Percentiles rank a stretch among this genome's conserved stretches.
Conservation (phyloP, 805 yeast genomes). For the Candida boidinii region DNA sequence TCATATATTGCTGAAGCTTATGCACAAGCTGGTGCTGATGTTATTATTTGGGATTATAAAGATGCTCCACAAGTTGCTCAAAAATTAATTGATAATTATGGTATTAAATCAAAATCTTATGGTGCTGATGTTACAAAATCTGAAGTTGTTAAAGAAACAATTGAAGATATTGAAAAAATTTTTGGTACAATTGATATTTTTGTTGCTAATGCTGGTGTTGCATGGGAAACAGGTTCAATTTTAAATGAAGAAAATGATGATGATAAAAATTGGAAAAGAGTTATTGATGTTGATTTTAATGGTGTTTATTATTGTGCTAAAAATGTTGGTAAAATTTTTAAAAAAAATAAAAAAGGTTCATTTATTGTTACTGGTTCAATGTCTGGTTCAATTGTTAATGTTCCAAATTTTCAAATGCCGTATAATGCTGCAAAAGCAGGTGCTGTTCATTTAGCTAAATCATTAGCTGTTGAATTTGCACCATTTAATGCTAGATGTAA, state of each 20-base stretch:
- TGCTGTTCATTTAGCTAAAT: constrained; percentile 38
- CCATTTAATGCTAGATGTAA: constrained; percentile 40
- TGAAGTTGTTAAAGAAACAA: constrained; percentile 23
- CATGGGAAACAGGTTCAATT: constrained; percentile 25
- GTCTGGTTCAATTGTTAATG: constrained; percentile 47
- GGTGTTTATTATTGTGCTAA: constrained; percentile 48
- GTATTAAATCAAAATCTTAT: constrained; percentile 14
- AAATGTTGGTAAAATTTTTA: constrained; percentile 39
- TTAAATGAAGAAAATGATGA: constrained; percentile 25
- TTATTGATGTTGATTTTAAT: constrained; percentile 40
- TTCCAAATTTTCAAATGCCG: constrained; percentile 43
- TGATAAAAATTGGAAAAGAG: constrained; percentile 27
- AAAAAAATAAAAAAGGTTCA: constrained; percentile 38
- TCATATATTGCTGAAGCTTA: constrained; percentile 73
- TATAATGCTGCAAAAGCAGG: constrained; percentile 45
- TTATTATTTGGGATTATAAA: constrained; percentile 38
- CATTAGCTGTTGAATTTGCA: constrained; percentile 41
- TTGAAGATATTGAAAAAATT: constrained; percentile 24
- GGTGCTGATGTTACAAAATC: constrained; percentile 30
- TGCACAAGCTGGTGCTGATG: constrained; percentile 83
- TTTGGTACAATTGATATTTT: constrained; percentile 33
- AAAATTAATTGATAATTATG: constrained; percentile 15
- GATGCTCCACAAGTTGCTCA: constrained; percentile 16
- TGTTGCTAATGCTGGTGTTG: constrained; percentile 35
- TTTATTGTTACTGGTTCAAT: constrained; percentile 46